phyloP scores from a whole-genome alignment of 176 grass and related monocot species.

The Zizania latifolia region DNA sequence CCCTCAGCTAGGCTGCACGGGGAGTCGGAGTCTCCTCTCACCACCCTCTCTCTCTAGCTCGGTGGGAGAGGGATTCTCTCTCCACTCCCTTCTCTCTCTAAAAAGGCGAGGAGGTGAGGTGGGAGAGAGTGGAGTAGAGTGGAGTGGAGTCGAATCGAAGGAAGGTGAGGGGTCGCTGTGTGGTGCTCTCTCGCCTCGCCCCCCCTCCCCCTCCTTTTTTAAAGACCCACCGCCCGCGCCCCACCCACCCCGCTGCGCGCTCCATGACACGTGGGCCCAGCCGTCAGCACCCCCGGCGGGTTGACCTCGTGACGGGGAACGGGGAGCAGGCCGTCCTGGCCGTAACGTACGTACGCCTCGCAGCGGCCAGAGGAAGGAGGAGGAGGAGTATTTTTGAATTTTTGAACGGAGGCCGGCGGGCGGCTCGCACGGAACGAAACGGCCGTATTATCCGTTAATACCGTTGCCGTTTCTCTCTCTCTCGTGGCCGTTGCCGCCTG shows the following conservation, averaged over 20 bases:
- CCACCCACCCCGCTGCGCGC: not conserved
- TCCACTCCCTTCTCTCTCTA: conserved; percentile 58
- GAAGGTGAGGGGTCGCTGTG: conserved; percentile 72
- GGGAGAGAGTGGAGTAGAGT: not conserved
- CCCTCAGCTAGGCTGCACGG: not conserved
- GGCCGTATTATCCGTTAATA: not conserved
- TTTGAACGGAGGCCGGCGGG: conserved; percentile 27
- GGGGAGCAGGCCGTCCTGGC: not conserved
- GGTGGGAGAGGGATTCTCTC: conserved; percentile 27
- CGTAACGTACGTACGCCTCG: conserved; percentile 23
- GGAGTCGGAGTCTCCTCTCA: no score
- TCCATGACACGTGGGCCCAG: not conserved
- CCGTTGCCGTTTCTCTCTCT: not conserved
- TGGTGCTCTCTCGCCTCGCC: not conserved
- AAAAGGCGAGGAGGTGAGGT: conserved; percentile 36
- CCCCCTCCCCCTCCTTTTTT: conserved; percentile 15
- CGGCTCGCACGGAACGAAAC: conserved; percentile 15
- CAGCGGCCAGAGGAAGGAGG: no score
- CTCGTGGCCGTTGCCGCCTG: not conserved
- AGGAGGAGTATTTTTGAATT: conserved; percentile 34
- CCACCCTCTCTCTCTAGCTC: not conserved
- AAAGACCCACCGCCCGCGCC: conserved; percentile 10
- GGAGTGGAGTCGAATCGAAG: conserved; percentile 66
- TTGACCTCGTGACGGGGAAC: conserved; percentile 9
- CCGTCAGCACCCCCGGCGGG: not conserved